Conservation (phyloP, 2,329 filamentous ascomycete genomes). For the Exophiala sideris region DNA sequence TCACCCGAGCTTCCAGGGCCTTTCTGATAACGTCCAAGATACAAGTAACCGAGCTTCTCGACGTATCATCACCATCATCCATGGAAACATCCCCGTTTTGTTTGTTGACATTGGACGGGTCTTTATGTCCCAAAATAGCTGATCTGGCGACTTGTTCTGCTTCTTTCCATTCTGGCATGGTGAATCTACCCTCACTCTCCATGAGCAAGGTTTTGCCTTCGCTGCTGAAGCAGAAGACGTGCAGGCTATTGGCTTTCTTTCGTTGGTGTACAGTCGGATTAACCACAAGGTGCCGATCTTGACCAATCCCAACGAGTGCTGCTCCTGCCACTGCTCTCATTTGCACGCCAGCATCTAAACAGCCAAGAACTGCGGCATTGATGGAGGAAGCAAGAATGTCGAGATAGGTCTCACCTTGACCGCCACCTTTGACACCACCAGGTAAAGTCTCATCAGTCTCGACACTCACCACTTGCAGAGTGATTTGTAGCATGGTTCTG, state of each 20-base stretch:
- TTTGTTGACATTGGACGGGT: constrained; percentile 17
- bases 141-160: constrained; percentile 63
- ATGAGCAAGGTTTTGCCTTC: constrained; percentile 69
- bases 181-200: constrained; percentile 79
- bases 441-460: constrained; percentile 32
- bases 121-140: constrained; percentile 54
- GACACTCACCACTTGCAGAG: constrained; percentile 38
- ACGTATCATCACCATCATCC: constrained; percentile 13
- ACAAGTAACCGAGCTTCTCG: constrained; percentile 10
- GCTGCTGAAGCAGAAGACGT: constrained; percentile 80
- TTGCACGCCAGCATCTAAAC: constrained; percentile 79
- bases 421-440: constrained; percentile 26
- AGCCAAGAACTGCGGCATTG: constrained; percentile 72
- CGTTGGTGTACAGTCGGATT: constrained; percentile 64
- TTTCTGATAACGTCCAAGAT: constrained; percentile 24
- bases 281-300: constrained; percentile 44
- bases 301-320: constrained; percentile 58
- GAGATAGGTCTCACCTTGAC: constrained; percentile 55
- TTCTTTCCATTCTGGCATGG: constrained; percentile 69
- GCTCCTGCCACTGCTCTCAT: constrained; percentile 70
- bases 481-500: constrained; percentile 42
- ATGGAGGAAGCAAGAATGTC: constrained; percentile 76
- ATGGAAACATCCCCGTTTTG: constrained; percentile 24
- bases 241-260: constrained; percentile 64
- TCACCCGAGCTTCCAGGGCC: constrained; percentile 24